Conservation (phyloP, 169 alveolate genomes). For the Plasmodium reichenowi region DNA sequence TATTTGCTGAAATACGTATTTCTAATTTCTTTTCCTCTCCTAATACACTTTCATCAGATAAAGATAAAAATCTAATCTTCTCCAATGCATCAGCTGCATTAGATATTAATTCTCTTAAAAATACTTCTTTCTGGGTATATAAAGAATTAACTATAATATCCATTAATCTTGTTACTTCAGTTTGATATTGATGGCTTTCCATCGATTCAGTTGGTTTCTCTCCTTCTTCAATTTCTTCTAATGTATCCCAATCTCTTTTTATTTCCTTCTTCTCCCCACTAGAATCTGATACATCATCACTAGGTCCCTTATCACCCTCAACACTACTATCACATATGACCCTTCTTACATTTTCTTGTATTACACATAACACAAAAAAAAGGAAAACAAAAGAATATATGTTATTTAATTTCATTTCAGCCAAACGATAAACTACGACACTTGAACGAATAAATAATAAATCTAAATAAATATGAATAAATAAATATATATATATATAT, state of each 20-base stretch:
- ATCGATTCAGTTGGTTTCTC: conserved; percentile 76
- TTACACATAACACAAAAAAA: conserved; percentile 9
- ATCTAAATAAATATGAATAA: background rate
- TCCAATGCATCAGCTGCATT: conserved; percentile 99
- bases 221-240: conserved; percentile 45
- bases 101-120: conserved; percentile 97
- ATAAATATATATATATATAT: background rate
- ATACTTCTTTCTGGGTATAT: conserved; percentile 98
- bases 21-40: conserved; percentile 90
- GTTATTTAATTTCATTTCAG: conserved; percentile 38
- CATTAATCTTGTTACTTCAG: conserved; percentile 98
- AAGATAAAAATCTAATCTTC: conserved; percentile 90
- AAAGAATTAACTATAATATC: conserved; percentile 99
- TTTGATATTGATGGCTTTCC: conserved; percentile 91
- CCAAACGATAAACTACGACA: background rate
- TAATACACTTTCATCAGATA: conserved; percentile 79
- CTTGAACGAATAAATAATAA: background rate
- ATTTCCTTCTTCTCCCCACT: background rate
- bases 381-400: conserved; percentile 12
- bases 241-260: conserved; percentile 30
- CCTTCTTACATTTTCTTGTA: conserved; percentile 8
- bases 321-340: conserved; percentile 11
- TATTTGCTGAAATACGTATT: conserved; percentile 94
- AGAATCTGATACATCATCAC: background rate
- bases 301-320: background rate